Base-by-base conservation (phyloP, 768 basidiomycete species). In the Termitomyces sp. region DNA sequence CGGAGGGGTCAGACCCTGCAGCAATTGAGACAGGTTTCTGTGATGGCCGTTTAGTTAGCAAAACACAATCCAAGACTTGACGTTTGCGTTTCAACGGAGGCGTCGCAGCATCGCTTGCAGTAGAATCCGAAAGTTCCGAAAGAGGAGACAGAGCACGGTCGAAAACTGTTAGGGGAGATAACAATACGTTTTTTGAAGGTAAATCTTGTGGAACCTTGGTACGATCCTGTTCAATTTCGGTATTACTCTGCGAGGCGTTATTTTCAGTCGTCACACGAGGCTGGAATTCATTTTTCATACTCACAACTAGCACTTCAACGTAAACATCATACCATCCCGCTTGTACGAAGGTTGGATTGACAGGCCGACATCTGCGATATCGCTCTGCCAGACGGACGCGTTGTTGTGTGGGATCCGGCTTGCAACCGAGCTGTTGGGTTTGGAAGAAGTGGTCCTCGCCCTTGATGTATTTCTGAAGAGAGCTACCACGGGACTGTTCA, bases 311-410 rank as follows among this genome's bases (percentile, higher is more conserved):
- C 8, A 65, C 49, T 16, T 64, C 60, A n/a, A 58, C 55, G 45
- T 58, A 18, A 7, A 12, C 46, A 61, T 91, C 89, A 63, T 91
- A 91, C 81, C 83, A 90, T 3, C 89, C 89, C n/a, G 69, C 67
- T 46, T 66, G 69, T n/a, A 79, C 72, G 34, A 68, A 69, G 7
- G 69, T 63, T 9, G 61, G 42, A 59, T 79, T 78, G 16, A 78
- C 54, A 3, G 87, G 81, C 46, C 72, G 77, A 66, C 83, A 85
- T 39, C 70, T 69, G 13, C 61, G 65, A 63, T 82, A 89, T 20
- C 70, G 73, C 55, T 74, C 67, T 4, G 87, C 83, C 24, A 79
- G 71, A 50, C 80, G 65, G 5, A 73, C 72, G 30, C 86, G 75
- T 52, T 78, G 72, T 63, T 65, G 72, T 60, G 48, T 63, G 58